Base-by-base conservation (phyloP, 148 eudicot species). In the Camellia granthamiana region DNA sequence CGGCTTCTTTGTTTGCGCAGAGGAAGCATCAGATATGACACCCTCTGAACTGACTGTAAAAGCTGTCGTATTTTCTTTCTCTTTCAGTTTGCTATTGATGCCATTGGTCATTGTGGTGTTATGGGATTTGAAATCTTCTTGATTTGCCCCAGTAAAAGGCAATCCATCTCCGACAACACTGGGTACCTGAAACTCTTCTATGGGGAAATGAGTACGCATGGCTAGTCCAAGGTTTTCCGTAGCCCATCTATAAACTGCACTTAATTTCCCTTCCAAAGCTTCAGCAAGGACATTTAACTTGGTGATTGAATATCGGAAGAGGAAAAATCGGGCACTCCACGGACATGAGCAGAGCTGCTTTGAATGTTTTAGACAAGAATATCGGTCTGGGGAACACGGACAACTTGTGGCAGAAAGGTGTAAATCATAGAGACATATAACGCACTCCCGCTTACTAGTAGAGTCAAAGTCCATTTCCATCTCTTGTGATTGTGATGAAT, bases 391-490 rank as follows among this genome's bases (percentile, higher is more conserved):
- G 59, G 79, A 86, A 77, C 97, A 93, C 11, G 85, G 81, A 74
- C 98, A 95, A 75, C 82, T 79, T 6, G 81, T 83, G 21, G 97
- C 97, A 75, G 98, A 93, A 69, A 93, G 77, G 83, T 89, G 88
- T 41, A 93, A 75, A 78, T 91, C 94, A 63, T 77, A 91, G 43
- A 74, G 71, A 69, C 98, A 95, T 23, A 80, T 73, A 72, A 58
- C 38, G 83, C 98, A 93, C 60, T 93, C 94, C 82, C 84, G 85
- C 83, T 89, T 91, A 71, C 71, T 71, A 41, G 77, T 65, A 38
- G 77, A 78, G 76, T 84, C 87, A 41, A 86, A 85, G 69, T 84
- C 84, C 7, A 80, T 72, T 54, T 85, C 86, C 93, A 90, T 87
- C 74, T 88, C 82, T 70, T 76, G 85, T 10, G 90, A 80, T 71